Evolutionary conservation across 257 asterid genomes (phyloP), one percentile per base, ranked within the genome.

Genomic region (Scutellaria barbata): DNA sequence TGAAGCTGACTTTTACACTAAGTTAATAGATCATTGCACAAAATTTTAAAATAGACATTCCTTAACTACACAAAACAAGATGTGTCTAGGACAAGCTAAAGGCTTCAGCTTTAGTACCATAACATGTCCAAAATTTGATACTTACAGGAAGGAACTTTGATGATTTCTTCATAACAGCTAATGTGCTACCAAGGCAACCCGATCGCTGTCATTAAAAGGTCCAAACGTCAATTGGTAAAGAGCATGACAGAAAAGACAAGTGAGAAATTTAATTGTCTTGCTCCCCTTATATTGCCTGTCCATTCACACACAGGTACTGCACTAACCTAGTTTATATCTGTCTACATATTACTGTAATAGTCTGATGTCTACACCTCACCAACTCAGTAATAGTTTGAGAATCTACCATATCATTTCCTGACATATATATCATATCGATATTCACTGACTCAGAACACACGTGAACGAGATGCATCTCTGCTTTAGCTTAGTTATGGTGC

Each of bases 131-230:
- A 12, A 16, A 67, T 40, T 43, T 50, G 73, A 3, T 52, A 82
- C 97, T 89, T 84, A 94, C 99, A 3, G 99, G 99, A 75, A 91
- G 99, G 74, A 85, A 60, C 84, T 83, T 94, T 8, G 89, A 86
- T 63, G 99, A 89, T 81, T 94, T 94, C 92, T 94, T 94, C 93
- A 91, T 92, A 68, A 94, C 89, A 80, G 99, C 98, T 75, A 94
- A 80, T 65, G 95, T 7, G 84, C 98, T 94, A 78, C 99, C 99
- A 10, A 94, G 90, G 86, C 99, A 91, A 72, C 96, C 99, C 37
- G 95, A 83, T 70, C 99, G 81, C 99, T 94, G 96, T 56, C 73
- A 76, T 77, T 45, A 57, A 66, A 71, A 82, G 17, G 54, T 48
- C 71, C 76, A 77, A 72, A 56, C 37, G 14, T 72, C 57, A 73